Conservation (phyloP, 257 asterid species). For the Petunia secreta region DNA sequence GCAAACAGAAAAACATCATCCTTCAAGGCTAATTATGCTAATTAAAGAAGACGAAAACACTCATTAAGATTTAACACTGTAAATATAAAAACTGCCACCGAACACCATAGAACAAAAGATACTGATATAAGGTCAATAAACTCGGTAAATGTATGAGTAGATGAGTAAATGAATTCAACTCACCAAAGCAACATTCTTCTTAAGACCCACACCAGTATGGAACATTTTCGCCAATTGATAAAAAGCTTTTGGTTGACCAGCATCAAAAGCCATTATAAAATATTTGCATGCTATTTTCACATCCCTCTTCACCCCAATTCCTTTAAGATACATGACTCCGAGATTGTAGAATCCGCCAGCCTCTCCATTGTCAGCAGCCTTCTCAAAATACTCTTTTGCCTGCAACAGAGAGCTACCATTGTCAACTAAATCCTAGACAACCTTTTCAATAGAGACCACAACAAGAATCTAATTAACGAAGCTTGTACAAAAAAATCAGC, state of each 20-base stretch:
- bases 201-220: conserved; percentile 89
- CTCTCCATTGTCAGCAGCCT: conserved; percentile 91
- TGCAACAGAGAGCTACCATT: conserved; percentile 40
- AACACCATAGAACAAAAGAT: neutral
- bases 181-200: conserved; percentile 89
- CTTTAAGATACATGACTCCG: conserved; percentile 88
- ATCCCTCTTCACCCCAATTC: conserved; percentile 91
- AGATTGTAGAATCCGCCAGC: conserved; percentile 95
- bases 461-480: conserved; percentile 2
- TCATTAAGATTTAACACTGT: neutral
- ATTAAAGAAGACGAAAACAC: neutral
- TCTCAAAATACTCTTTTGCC: conserved; percentile 95
- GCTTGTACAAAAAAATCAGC: conserved; percentile 13
- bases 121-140: conserved; percentile 3
- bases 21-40: neutral
- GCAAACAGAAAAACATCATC: neutral
- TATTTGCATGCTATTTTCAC: conserved; percentile 67
- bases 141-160: conserved; percentile 11
- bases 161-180: conserved; percentile 17
- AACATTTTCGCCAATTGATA: conserved; percentile 98
- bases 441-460: neutral
- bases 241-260: conserved; percentile 95
- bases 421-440: neutral
- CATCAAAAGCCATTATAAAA: conserved; percentile 74
- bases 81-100: neutral